Conservation (phyloP, 352 stramenopile genomes). For the Globisporangium solare region DNA sequence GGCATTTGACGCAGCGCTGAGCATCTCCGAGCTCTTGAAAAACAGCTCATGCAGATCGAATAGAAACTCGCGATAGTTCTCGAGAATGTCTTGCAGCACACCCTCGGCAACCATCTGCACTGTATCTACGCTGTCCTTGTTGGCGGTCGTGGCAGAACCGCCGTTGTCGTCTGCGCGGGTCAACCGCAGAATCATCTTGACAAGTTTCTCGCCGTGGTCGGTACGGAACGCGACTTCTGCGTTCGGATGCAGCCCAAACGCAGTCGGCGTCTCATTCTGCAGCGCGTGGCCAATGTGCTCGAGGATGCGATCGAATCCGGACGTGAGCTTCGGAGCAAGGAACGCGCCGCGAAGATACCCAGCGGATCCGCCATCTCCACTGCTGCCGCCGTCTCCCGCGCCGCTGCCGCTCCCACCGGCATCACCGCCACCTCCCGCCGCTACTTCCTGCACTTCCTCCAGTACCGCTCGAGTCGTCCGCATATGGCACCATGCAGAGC, state of each 20-base stretch:
- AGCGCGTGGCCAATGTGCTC: constrained; percentile 87
- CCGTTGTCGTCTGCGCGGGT: constrained; percentile 21
- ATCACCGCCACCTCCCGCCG: constrained; percentile 7
- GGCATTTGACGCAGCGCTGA: constrained; percentile 3
- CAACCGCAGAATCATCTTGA: constrained; percentile 79
- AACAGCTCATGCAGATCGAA: constrained; percentile 83
- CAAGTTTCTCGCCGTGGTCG: constrained; percentile 66
- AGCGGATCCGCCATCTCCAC: constrained; percentile 10
- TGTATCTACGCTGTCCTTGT: constrained; percentile 47
- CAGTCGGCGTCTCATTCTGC: constrained; percentile 76
- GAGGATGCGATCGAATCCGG: constrained; percentile 76
- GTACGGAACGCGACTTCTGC: constrained; percentile 91
- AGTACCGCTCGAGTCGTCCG: constrained; percentile 37
- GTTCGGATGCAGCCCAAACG: constrained; percentile 92
- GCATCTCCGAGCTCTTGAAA: constrained; percentile 42
- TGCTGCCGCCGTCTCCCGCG: constrained; percentile 12
- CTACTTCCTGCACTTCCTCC: constrained; percentile 13
- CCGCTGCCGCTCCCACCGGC: constrained; percentile 20
- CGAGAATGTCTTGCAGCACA: constrained; percentile 88
- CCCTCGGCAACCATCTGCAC: constrained; percentile 81
- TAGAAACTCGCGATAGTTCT: constrained; percentile 84
- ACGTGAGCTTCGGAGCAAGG: constrained; percentile 61
- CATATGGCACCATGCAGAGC: constrained; percentile 85
- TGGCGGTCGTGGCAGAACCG: not conserved
- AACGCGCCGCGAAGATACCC: constrained; percentile 51